phyloP scores from a whole-genome alignment of 495 filamentous ascomycete species.

The Podospora sp. region DNA sequence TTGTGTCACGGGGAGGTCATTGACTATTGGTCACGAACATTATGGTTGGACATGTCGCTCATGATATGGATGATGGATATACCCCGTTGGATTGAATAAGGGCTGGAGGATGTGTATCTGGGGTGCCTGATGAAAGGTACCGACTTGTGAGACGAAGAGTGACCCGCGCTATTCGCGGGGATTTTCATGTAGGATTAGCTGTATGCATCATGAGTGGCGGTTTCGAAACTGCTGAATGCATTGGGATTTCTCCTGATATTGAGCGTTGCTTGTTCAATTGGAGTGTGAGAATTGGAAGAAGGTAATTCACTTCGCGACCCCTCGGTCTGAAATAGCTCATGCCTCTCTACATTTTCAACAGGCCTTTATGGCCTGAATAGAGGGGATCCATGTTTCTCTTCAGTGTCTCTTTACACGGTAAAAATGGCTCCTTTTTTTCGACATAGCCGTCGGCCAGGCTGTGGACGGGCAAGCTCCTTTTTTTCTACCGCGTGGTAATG shows the following conservation, averaged over 20 bases:
- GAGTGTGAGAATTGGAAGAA: background rate
- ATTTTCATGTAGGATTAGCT: constrained; percentile 9
- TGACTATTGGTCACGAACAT: constrained; percentile 9
- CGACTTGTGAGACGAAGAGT: background rate
- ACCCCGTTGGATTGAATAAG: constrained; percentile 19
- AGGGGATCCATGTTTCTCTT: too few species aligned
- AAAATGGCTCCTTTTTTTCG: too few species aligned
- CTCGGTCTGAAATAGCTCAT: too few species aligned
- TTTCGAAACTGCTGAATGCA: background rate
- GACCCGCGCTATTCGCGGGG: background rate
- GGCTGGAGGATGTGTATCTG: background rate
- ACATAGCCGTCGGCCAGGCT: too few species aligned
- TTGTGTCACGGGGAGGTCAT: background rate
- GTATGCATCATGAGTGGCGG: background rate
- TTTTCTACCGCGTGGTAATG: too few species aligned
- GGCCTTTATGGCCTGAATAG: too few species aligned
- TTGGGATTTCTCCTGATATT: background rate
- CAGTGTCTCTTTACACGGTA: too few species aligned
- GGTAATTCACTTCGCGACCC: too few species aligned
- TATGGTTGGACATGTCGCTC: background rate
- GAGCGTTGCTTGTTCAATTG: background rate
- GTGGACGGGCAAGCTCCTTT: too few species aligned
- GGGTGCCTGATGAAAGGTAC: too few species aligned
- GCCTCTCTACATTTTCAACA: too few species aligned
- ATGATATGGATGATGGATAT: constrained; percentile 32